Evolutionary conservation across 495 filamentous ascomycete genomes (phyloP).

Genomic region (Astrocystis sublimbata): DNA sequence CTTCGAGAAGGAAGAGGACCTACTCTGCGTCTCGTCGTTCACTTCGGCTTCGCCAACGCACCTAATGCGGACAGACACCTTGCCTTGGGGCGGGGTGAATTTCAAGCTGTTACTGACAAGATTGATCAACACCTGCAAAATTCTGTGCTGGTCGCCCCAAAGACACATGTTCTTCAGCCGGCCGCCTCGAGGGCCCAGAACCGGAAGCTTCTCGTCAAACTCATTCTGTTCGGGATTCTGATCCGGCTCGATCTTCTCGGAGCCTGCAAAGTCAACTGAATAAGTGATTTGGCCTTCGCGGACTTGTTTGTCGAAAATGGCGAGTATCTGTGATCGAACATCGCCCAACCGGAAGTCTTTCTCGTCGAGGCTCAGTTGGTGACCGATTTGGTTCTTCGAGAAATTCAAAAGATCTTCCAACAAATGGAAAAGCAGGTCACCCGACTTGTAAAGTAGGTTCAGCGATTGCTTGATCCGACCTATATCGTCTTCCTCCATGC

Average conservation of each 20-base stretch:
- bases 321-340: constrained; percentile 72
- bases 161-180: constrained; percentile 71
- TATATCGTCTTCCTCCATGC: constrained; percentile 84
- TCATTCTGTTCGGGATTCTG: constrained; percentile 34
- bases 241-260: constrained; percentile 39
- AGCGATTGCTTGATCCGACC: constrained; percentile 75
- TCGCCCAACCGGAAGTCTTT: constrained; percentile 81
- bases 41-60: constrained; percentile 61
- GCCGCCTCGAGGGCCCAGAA: constrained; percentile 61
- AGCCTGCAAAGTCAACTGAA: constrained; percentile 64
- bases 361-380: constrained; percentile 74
- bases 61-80: constrained; percentile 70
- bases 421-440: constrained; percentile 81
- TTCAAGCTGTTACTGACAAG: constrained; percentile 90
- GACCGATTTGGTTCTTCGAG: constrained; percentile 89
- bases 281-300: constrained; percentile 74
- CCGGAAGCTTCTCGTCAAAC: constrained; percentile 43
- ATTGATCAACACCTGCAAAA: constrained; percentile 89
- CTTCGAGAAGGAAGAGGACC: constrained; percentile 54
- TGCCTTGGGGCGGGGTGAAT: constrained; percentile 80
- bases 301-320: constrained; percentile 88
- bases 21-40: constrained; percentile 42
- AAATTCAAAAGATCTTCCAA: constrained; percentile 91
- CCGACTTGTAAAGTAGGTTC: constrained; percentile 85
- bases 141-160: constrained; percentile 89